Base-by-base conservation (phyloP, 768 basidiomycete genomes). In the Amanita thiersii region DNA sequence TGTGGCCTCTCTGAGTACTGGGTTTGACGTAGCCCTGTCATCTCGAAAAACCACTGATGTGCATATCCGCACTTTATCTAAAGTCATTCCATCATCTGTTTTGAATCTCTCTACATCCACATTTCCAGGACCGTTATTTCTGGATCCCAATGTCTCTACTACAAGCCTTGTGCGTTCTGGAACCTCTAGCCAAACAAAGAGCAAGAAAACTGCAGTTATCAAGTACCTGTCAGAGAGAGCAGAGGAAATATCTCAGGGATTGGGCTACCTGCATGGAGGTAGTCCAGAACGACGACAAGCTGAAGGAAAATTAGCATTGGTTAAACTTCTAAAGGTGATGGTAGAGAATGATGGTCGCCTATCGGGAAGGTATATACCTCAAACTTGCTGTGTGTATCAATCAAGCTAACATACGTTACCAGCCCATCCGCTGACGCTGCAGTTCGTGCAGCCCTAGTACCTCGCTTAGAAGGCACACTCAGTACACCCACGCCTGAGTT, bases 341-440 rank as follows among this genome's bases (percentile, higher is more conserved):
- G 72, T 97, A 1, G 85, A 93, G 50, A 79, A 93, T 48, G 92
- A 98, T 48, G 94, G 96, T 0, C 77, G 77, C 40, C 61, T 96
- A 14, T 77, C 79, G 23, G 91, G 90, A 65, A 86, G 79, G 93
- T 97, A 59, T 55, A 20, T 6, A 3, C 17, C 4, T 19, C 28
- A 19, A n/a, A 26, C 30, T 36, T 17, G 5, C 6, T 5, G n/a
- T 14, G n/a, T 29, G n/a, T 18, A 30, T 23, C 12, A 20, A 11
- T 5, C 12, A 11, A 7, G n/a, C n/a, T n/a, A 21, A 14, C 19
- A 20, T n/a, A n/a, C 11, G 25, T 3, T 8, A n/a, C 7, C 33
- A 63, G 69, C 69, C 62, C 82, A 29, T 66, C 78, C 45, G 68
- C 86, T 10, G 92, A 96, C 48, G 61, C 68, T 2, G 81, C 85